A percentile compares a stretch with the other conserved stretches of the same genome.
phyloP scores from a whole-genome alignment of 352 stramenopile genomes.

The Thraustotheca clavata region DNA sequence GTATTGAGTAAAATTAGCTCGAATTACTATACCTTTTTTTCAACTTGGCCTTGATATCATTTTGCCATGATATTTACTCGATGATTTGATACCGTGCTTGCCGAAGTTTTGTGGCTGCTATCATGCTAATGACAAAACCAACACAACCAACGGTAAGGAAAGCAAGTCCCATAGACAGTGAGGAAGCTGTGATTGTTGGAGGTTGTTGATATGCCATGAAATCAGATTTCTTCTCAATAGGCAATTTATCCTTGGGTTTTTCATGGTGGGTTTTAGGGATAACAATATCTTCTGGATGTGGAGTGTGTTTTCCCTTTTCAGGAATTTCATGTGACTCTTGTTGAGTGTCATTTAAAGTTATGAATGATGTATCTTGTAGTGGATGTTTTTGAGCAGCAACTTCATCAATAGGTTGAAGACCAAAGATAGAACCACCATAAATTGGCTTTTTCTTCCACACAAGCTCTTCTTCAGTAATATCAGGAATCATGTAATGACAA shows the following conservation, averaged over 20 bases:
- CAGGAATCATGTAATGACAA: conserved; percentile 32
- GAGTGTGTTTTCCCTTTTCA: neutral
- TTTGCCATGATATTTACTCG: neutral
- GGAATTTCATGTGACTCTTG: neutral
- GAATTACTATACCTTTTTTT: too few relatives aligned
- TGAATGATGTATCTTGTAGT: conserved; percentile 2
- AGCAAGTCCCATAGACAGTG: neutral
- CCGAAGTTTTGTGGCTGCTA: conserved; percentile 3
- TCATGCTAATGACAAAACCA: neutral
- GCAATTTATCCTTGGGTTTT: neutral
- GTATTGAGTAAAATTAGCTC: too few relatives aligned
- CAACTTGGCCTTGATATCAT: neutral
- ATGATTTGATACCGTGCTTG: conserved; percentile 11
- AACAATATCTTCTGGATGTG: neutral
- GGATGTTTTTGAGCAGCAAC: neutral
- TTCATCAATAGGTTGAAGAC: conserved; percentile 2
- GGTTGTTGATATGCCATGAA: neutral
- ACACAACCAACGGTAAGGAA: neutral
- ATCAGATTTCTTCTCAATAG: neutral
- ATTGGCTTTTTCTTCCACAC: conserved; percentile 18
- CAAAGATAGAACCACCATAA: conserved; percentile 21
- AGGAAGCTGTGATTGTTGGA: neutral
- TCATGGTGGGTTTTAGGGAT: neutral
- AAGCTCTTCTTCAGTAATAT: conserved; percentile 22
- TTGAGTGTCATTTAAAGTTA: neutral